A percentile compares a stretch with the other conserved stretches of the same genome.
Conservation (phyloP, 768 basidiomycete species). For the Pleurotus sapidus region DNA sequence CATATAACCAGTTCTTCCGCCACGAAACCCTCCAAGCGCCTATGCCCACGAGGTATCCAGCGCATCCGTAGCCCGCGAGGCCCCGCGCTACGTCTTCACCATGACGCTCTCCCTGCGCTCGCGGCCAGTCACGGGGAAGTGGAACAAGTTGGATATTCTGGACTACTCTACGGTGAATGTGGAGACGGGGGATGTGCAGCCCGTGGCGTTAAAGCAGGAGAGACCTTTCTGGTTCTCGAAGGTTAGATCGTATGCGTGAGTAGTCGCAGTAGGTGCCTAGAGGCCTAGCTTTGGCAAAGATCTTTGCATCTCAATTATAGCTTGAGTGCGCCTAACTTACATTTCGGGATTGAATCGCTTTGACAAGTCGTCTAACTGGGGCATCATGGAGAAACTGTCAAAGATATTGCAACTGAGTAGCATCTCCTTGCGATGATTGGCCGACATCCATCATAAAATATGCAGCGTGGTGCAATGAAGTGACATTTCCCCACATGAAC, state of each 20-base stretch:
- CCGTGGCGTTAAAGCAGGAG: constrained; percentile 77
- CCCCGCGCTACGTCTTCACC: constrained; percentile 60
- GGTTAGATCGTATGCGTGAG: constrained; percentile 59
- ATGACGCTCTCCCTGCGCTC: constrained; percentile 74
- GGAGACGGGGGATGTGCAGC: constrained; percentile 68
- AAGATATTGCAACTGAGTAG: too few relatives aligned
- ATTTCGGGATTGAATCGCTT: too few relatives aligned
- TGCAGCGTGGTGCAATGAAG: too few relatives aligned
- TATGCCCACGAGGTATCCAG: background rate
- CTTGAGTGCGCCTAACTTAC: too few relatives aligned
- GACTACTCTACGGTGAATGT: constrained; percentile 75
- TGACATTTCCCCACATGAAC: too few relatives aligned
- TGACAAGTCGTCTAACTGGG: too few relatives aligned
- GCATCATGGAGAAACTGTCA: too few relatives aligned
- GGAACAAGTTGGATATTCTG: constrained; percentile 76
- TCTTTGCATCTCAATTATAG: too few relatives aligned
- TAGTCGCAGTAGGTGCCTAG: too few relatives aligned
- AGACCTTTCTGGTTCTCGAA: constrained; percentile 95
- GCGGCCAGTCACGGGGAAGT: constrained; percentile 70
- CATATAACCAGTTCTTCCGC: background rate
- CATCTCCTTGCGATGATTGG: too few relatives aligned
- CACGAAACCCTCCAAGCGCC: background rate
- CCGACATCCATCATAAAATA: too few relatives aligned
- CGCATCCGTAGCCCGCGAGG: constrained; percentile 8
- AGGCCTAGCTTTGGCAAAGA: too few relatives aligned